Evolutionary conservation across 1,139 yeast genomes (phyloP), one percentile per base, ranked within the genome.

Genomic region (Suhomyces maxii): DNA sequence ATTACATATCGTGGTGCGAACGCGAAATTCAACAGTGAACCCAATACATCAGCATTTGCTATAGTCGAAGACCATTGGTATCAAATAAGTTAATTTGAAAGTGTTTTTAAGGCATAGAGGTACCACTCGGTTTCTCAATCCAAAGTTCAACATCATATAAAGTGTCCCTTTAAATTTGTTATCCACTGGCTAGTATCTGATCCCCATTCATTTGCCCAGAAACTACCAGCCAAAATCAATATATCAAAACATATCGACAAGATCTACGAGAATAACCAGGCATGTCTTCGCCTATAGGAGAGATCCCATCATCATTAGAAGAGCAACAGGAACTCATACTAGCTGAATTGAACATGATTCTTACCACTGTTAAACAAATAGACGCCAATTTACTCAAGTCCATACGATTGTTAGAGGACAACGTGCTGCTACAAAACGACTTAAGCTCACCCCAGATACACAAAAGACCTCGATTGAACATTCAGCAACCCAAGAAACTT

Each of bases 261-360:
- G 23, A 18, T 18, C 23, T 18, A 18, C 3, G 6, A 18, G 23
- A 4, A 18, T 1, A 18, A 18, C 23, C 5, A 28, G 31, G 3
- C 11, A 28, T 28, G 31, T 11, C 4, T 11, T 28, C 31, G 7
- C n/a, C 31, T 11, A 9, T 2, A 11, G 31, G n/a, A 28, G 31
- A 28, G 7, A 28, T 28, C 1, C 28, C 30, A 2, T 7, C 35
- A 8, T 26, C 26, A 6, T 2, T 18, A 31, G 35, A 46, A 30
- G 40, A 45, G 34, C 50, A 60, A 40, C 69, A 69, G 46, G 58
- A 63, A 37, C 47, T 53, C 14, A 59, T 71, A 8, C 55, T 72
- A 8, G 41, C 58, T 11, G 76, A 72, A 52, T 58, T 72, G 34
- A 61, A 65, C 42, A 54, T 68, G 60, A 72, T 72, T 5, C 57